A percentile compares a stretch with the other conserved stretches of the same genome.
These are phyloP conservation scores for Delphinella strobiligena DNA, from an alignment of 2,329 filamentous ascomycete species.

Conservation along the genomic window DNA sequence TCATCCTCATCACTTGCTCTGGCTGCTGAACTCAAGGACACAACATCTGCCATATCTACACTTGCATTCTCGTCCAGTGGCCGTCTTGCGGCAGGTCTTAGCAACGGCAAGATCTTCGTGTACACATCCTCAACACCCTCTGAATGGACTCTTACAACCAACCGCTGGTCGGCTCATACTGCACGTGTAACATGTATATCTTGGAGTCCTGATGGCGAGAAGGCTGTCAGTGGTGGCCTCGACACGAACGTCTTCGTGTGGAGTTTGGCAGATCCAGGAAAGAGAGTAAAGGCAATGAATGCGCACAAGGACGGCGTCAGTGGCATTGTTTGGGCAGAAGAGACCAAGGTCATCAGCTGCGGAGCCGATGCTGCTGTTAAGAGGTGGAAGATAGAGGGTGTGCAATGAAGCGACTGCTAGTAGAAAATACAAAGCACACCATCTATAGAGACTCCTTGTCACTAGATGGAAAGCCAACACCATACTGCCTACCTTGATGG, in stretches of 20 bases:
- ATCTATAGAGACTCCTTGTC: too few species aligned
- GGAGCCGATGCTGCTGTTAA: constrained; percentile 88
- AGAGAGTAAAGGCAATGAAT: constrained; percentile 70
- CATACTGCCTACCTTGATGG: too few species aligned
- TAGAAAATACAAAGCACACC: too few species aligned
- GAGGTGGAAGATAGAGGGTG: constrained; percentile 60
- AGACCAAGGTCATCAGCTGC: constrained; percentile 57
- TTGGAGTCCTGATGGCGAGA: constrained; percentile 69
- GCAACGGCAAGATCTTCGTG: constrained; percentile 75
- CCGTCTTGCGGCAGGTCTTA: constrained; percentile 70
- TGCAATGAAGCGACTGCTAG: constrained; percentile 26
- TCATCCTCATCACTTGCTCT: constrained; percentile 39
- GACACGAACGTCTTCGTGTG: constrained; percentile 91
- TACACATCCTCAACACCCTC: constrained; percentile 41
- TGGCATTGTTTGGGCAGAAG: constrained; percentile 68
- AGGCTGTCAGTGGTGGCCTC: constrained; percentile 71
- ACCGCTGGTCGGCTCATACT: constrained; percentile 64
- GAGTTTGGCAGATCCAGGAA: constrained; percentile 73
- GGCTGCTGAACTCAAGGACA: constrained; percentile 49
- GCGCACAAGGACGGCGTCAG: constrained; percentile 95
- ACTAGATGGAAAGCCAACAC: too few species aligned
- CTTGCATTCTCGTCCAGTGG: constrained; percentile 72
- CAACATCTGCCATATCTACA: constrained; percentile 60
- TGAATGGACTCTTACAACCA: constrained; percentile 62
- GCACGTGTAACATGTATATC: constrained; percentile 54